These are phyloP conservation scores for Lodderomyces metapsilosis DNA, from an alignment of 1,139 yeast species.

Conservation along the genomic window DNA sequence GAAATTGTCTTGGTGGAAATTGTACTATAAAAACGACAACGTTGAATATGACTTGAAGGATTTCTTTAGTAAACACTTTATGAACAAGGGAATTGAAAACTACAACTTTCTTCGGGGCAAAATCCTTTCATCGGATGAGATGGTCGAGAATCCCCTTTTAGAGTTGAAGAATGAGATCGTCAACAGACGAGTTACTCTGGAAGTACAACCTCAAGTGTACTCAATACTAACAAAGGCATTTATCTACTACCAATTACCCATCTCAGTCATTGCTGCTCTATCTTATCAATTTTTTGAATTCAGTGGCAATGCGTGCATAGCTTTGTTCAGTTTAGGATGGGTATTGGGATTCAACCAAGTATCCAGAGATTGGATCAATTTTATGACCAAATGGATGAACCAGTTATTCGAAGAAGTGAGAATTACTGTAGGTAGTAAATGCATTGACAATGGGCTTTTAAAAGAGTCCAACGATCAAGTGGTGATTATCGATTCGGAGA, in stretches of 20 bases:
- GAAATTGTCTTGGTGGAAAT: slow-evolving; percentile 43
- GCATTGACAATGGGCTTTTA: slow-evolving; percentile 40
- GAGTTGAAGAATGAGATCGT: slow-evolving; percentile 31
- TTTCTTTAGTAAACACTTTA: slow-evolving; percentile 33
- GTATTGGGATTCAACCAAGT: slow-evolving; percentile 45
- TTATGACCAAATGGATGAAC: slow-evolving; percentile 29
- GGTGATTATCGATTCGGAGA: slow-evolving; percentile 20
- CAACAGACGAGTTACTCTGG: slow-evolving; percentile 25
- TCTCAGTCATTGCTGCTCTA: slow-evolving; percentile 29
- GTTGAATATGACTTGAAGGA: slow-evolving; percentile 47
- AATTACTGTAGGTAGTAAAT: slow-evolving; percentile 33
- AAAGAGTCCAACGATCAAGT: slow-evolving; percentile 30
- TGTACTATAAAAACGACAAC: slow-evolving; percentile 45
- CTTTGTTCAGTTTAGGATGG: slow-evolving; percentile 41
- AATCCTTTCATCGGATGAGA: slow-evolving; percentile 23
- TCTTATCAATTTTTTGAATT: slow-evolving; percentile 39
- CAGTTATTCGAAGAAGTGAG: slow-evolving; percentile 36
- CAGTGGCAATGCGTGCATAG: slow-evolving; percentile 31
- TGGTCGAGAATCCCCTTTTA: slow-evolving; percentile 30
- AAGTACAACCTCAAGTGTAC: slow-evolving; percentile 42
- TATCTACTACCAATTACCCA: slow-evolving; percentile 40
- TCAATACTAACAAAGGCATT: slow-evolving; percentile 30
- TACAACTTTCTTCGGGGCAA: slow-evolving; percentile 41
- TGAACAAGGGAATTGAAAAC: slow-evolving; percentile 40
- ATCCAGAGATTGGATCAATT: slow-evolving; percentile 36